A percentile compares a stretch with the other conserved stretches of the same genome.
These are phyloP conservation scores for Coriaria nepalensis DNA, from an alignment of 306 rosid genomes.

Conservation along the genomic window DNA sequence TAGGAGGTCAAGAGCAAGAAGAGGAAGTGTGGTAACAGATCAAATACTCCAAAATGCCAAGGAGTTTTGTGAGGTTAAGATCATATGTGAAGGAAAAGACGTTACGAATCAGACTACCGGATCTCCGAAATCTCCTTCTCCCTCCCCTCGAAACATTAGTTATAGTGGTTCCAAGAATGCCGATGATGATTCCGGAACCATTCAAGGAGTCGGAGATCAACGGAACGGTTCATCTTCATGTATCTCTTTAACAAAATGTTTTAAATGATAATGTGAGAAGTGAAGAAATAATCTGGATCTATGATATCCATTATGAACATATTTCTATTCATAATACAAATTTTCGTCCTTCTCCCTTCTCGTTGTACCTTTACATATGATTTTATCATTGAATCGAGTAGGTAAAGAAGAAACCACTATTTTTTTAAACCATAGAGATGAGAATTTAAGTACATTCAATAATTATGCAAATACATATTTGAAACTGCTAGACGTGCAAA, in stretches of 20 bases:
- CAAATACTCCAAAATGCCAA: conserved; percentile 49
- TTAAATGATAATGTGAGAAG: not conserved
- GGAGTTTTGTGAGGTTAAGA: conserved; percentile 35
- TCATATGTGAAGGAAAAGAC: conserved; percentile 61
- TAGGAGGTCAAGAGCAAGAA: conserved; percentile 47
- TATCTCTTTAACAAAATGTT: conserved; percentile 44
- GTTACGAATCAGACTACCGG: conserved; percentile 18
- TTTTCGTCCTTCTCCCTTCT: not conserved
- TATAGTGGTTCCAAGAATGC: conserved; percentile 1
- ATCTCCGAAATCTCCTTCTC: conserved; percentile 9
- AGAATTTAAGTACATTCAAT: conserved; percentile 41
- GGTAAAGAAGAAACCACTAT: too few species aligned
- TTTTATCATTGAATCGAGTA: too few species aligned
- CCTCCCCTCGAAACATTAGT: conserved; percentile 12
- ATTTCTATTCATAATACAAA: not conserved
- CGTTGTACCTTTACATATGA: too few species aligned
- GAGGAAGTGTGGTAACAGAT: conserved; percentile 41
- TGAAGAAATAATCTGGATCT: accelerated
- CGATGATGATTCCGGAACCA: conserved; percentile 14
- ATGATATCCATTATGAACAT: accelerated
- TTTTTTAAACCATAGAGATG: conserved; percentile 25
- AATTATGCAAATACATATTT: conserved; percentile 44
- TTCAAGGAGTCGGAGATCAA: conserved; percentile 13
- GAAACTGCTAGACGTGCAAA: conserved; percentile 32
- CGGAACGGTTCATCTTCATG: conserved; percentile 34